These are phyloP conservation scores for Trichosporon asahii DNA, from an alignment of 1,284 basidiomycete genomes.

Conservation along the genomic window DNA sequence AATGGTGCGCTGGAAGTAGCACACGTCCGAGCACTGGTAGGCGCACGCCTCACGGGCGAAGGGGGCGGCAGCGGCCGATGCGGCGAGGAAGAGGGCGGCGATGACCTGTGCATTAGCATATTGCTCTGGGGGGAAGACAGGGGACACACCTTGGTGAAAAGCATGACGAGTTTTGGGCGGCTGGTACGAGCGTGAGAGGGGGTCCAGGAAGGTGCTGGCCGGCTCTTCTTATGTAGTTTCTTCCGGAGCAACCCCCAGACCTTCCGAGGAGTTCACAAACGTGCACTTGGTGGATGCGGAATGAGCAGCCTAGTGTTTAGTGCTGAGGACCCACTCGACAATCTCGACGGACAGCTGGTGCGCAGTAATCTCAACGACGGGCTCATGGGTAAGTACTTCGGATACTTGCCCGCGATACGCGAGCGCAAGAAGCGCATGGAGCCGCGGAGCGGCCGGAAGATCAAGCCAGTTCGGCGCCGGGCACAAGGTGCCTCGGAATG, in stretches of 20 bases:
- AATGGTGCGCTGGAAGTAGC: not conserved
- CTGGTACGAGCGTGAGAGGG: not conserved
- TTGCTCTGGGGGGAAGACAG: not conserved
- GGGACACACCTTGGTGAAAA: not conserved
- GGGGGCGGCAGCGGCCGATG: not conserved
- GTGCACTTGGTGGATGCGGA: not conserved
- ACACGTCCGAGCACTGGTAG: conserved; percentile 4
- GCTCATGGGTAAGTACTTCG: not conserved
- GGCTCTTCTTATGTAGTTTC: not conserved
- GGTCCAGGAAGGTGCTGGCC: no score
- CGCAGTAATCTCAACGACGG: not conserved
- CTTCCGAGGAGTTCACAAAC: not conserved
- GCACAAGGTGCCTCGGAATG: no score
- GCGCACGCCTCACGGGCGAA: conserved; percentile 1
- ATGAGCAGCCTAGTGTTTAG: not conserved
- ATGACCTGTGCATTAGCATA: not conserved
- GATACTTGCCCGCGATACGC: no score
- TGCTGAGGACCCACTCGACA: not conserved
- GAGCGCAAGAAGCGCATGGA: not conserved
- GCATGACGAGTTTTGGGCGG: not conserved
- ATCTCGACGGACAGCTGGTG: not conserved
- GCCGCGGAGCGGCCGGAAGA: not conserved
- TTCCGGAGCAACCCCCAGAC: not conserved
- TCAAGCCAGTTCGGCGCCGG: not conserved
- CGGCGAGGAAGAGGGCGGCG: not conserved